Conservation (phyloP, 768 basidiomycete genomes). For the Saitozyma sp. region DNA sequence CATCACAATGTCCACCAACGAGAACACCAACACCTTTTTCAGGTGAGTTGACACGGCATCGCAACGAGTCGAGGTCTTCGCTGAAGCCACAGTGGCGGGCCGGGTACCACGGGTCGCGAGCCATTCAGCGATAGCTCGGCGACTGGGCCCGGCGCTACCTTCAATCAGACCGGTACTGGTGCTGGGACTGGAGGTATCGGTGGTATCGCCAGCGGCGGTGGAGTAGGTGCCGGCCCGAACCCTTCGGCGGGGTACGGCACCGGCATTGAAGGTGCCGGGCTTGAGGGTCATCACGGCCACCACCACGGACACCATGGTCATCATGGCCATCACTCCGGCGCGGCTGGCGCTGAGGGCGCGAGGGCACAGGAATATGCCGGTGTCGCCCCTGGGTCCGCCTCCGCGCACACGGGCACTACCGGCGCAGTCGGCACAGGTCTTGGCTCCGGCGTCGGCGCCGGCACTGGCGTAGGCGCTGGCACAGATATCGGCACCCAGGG, state of each 20-base stretch:
- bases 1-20: background rate
- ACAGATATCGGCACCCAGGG: background rate
- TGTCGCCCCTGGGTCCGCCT: background rate
- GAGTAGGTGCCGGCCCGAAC: background rate
- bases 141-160: conserved; percentile 9
- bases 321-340: background rate
- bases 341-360: background rate
- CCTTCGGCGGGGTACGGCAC: background rate
- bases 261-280: background rate
- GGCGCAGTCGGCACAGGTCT: background rate
- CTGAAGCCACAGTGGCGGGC: conserved; percentile 18
- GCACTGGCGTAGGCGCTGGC: no score
- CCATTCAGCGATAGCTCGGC: conserved; percentile 30
- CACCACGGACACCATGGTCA: conserved; percentile 3
- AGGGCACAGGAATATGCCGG: background rate
- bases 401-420: background rate
- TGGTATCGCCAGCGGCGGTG: background rate
- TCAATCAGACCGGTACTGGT: background rate
- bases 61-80: background rate
- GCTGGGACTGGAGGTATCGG: background rate
- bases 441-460: no score
- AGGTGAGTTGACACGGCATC: background rate
- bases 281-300: conserved; percentile 1
- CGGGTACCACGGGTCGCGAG: conserved; percentile 44
- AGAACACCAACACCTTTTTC: background rate